These are phyloP conservation scores for Phyllosticta capitalensis DNA, from an alignment of 2,329 filamentous ascomycete species.

Conservation along the genomic window DNA sequence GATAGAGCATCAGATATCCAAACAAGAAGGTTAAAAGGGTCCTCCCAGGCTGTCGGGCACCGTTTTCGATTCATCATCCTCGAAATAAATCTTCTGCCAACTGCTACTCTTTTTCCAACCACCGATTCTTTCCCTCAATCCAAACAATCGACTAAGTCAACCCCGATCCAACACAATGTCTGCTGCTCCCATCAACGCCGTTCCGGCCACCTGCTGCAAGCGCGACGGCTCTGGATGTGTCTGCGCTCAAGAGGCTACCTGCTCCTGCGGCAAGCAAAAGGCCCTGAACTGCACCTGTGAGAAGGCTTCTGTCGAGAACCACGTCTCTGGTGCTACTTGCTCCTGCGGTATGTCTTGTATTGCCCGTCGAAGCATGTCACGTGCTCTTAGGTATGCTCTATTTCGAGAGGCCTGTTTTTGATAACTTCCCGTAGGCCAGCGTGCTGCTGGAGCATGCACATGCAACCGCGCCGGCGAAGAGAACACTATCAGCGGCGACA, in stretches of 20 bases:
- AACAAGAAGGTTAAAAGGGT: not conserved
- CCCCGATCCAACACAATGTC: constrained; percentile 21
- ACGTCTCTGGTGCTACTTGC: constrained; percentile 61
- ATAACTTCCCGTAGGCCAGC: constrained; percentile 41
- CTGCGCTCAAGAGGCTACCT: constrained; percentile 52
- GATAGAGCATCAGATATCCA: not conserved
- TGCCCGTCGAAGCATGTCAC: not conserved
- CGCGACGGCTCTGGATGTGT: constrained; percentile 47
- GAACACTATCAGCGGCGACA: constrained; percentile 53
- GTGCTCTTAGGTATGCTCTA: no score
- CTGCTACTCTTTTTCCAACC: not conserved
- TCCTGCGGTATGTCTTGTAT: constrained; percentile 56
- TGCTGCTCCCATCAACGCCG: constrained; percentile 24
- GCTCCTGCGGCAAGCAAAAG: constrained; percentile 82
- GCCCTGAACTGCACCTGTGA: constrained; percentile 81
- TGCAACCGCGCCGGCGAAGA: constrained; percentile 64
- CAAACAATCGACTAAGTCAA: not conserved
- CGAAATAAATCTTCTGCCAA: not conserved
- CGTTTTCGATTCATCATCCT: not conserved
- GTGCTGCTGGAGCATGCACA: constrained; percentile 71
- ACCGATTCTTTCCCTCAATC: not conserved
- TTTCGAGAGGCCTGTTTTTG: not conserved
- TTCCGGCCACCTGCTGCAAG: constrained; percentile 51
- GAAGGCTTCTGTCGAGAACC: constrained; percentile 68
- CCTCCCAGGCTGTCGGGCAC: not conserved